Evolutionary conservation across 2,329 filamentous ascomycete species (phyloP).

Genomic region (Ophiostoma fasciatum): DNA sequence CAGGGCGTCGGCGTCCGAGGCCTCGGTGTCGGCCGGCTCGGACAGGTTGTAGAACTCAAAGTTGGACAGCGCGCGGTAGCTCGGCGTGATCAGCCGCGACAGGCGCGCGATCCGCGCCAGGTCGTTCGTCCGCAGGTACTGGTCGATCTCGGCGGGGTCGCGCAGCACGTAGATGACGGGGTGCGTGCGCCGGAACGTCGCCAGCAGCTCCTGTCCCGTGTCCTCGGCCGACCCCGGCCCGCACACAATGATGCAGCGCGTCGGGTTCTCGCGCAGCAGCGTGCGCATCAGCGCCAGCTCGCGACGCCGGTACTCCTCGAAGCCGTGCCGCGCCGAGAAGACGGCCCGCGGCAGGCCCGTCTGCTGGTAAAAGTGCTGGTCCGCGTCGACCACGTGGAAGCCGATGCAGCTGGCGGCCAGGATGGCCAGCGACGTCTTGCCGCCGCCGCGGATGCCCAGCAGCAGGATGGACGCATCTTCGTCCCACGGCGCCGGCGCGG

Average conservation of each 20-base stretch:
- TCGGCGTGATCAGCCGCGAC: slow-evolving; percentile 39
- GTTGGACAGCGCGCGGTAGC: slow-evolving; percentile 44
- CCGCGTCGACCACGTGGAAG: slow-evolving; percentile 51
- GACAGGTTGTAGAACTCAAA: slow-evolving; percentile 58
- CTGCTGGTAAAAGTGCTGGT: slow-evolving; percentile 48
- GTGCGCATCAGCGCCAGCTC: too few relatives aligned
- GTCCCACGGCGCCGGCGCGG: slow-evolving; percentile 24
- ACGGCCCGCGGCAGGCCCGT: slow-evolving; percentile 44
- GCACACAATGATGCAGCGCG: slow-evolving; percentile 57
- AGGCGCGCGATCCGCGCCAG: too few relatives aligned
- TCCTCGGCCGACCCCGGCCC: slow-evolving; percentile 50
- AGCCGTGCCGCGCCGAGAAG: slow-evolving; percentile 46
- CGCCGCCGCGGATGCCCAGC: slow-evolving; percentile 55
- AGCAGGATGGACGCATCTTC: slow-evolving; percentile 52
- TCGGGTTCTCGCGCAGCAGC: too few relatives aligned
- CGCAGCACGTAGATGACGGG: slow-evolving; percentile 56
- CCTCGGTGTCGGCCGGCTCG: slow-evolving; percentile 14
- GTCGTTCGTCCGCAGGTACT: slow-evolving; percentile 34
- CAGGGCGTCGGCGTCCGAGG: slow-evolving; percentile 4
- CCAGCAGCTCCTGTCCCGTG: slow-evolving; percentile 40
- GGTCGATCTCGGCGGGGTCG: slow-evolving; percentile 45
- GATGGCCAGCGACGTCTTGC: slow-evolving; percentile 57
- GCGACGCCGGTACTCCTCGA: too few relatives aligned
- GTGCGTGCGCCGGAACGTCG: slow-evolving; percentile 46
- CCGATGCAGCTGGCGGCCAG: slow-evolving; percentile 54